Base-by-base conservation (phyloP, 257 asterid genomes). In the Ajuga chamaepitys region DNA sequence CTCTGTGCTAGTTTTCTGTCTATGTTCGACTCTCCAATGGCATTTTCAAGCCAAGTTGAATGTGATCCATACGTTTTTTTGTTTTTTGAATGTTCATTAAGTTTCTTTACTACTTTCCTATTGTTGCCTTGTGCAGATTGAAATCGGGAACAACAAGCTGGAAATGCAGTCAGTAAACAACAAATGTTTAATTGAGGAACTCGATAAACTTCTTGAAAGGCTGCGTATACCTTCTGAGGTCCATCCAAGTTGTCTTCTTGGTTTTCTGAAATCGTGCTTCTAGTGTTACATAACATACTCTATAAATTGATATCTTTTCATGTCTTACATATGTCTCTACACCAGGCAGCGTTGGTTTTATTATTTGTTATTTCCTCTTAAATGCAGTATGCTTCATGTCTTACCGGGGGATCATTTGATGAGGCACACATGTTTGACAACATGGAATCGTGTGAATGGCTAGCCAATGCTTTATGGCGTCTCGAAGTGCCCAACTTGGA, bases 81-180 rank as follows among this genome's bases (percentile, higher is more conserved):
- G 10, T 30, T 13, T 38, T 41, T 35, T 58, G 2, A 63, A 57
- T 21, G 11, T 59, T 76, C 30, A 47, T 57, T 30, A 21, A 60
- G 17, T 30, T 63, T 65, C 50, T 44, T 40, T 66, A 48, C 34
- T 24, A 46, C 48, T 10, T n/a, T 12, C 37, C 48, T 46, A 40
- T 59, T 48, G 64, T 67, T 65, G 44, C 42, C 53, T 51, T 70
- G 26, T 70, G 83, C 96, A 94, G 99, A 94, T 94, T 70, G 99
- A 94, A 81, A 78, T 74, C 16, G 89, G 96, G 35, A 94, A 94
- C 77, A 94, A 94, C 84, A 94, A 88, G 83, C 88, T 94, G 79
- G 99, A 94, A 83, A 81, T 88, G 97, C 97, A 90, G 76, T 88
- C 99, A 21, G 84, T 85, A 62, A 94, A 94, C 83, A 94, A 94